phyloP scores from a whole-genome alignment of 495 filamentous ascomycete species.

The Penicillium steckii region DNA sequence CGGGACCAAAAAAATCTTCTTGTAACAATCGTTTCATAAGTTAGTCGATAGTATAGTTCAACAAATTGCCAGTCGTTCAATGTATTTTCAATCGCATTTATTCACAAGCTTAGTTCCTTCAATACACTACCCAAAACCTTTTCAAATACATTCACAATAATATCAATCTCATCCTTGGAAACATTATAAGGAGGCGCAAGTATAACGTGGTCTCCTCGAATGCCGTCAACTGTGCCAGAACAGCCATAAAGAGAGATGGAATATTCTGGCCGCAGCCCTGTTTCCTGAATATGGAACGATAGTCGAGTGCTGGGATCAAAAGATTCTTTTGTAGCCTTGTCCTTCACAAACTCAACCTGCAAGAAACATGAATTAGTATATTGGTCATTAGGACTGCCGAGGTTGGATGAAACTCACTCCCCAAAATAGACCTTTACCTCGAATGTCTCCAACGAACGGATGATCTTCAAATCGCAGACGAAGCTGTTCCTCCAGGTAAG shows the following conservation, averaged over 20 bases:
- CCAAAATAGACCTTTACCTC: conserved; percentile 58
- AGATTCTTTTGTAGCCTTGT: conserved; percentile 54
- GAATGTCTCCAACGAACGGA: conserved; percentile 54
- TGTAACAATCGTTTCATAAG: not conserved
- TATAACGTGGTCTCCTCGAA: conserved; percentile 71
- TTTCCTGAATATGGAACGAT: conserved; percentile 51
- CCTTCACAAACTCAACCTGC: conserved; percentile 59
- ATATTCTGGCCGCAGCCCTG: conserved; percentile 48
- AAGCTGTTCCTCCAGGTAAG: conserved; percentile 38
- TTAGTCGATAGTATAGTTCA: not conserved
- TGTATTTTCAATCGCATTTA: not conserved
- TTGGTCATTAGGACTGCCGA: not conserved
- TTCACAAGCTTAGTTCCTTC: conserved; percentile 12
- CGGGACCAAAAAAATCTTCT: no score
- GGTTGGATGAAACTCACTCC: conserved; percentile 36
- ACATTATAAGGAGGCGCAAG: conserved; percentile 75
- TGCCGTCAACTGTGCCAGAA: conserved; percentile 64
- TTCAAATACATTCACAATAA: conserved; percentile 48
- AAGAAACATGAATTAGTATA: no score
- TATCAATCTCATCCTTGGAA: conserved; percentile 58
- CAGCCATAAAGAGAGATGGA: conserved; percentile 70
- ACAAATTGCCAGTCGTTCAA: conserved; percentile 3
- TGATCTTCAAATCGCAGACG: conserved; percentile 31
- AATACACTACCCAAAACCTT: conserved; percentile 37
- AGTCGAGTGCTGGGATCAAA: conserved; percentile 41